These are phyloP conservation scores for Acrocalymma vagum DNA, from an alignment of 2,329 filamentous ascomycete species.

Conservation along the genomic window DNA sequence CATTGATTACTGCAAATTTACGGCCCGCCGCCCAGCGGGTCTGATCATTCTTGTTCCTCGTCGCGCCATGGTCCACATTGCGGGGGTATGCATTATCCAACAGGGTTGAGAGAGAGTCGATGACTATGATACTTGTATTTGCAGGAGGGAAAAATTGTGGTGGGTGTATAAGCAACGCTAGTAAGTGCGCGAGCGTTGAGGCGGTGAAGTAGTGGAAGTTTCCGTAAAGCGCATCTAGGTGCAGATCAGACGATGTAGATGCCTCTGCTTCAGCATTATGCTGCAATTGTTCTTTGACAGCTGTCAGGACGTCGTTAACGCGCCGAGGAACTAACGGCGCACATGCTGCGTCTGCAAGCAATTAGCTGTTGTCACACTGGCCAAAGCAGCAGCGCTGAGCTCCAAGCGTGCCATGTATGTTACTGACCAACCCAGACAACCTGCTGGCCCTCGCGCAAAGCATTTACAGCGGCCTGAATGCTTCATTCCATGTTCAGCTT, in stretches of 20 bases:
- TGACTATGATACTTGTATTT: constrained; percentile 73
- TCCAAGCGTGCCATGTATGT: constrained; percentile 7
- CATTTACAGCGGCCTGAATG: constrained; percentile 73
- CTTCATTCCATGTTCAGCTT: constrained; percentile 57
- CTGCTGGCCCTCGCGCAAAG: constrained; percentile 65
- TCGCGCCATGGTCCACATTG: constrained; percentile 53
- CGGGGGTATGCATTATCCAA: constrained; percentile 81
- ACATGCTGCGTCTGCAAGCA: constrained; percentile 56
- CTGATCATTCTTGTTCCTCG: constrained; percentile 53
- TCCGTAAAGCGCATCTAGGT: constrained; percentile 41
- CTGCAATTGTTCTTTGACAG: constrained; percentile 9
- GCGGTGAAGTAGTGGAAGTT: constrained; percentile 72
- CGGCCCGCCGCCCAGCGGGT: constrained; percentile 58
- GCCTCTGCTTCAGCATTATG: constrained; percentile 6
- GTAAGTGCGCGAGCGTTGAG: constrained; percentile 68
- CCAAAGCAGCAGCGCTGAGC: constrained; percentile 15
- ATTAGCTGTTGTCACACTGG: constrained; percentile 32
- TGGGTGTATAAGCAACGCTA: constrained; percentile 78
- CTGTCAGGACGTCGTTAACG: constrained; percentile 56
- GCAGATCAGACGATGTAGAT: constrained; percentile 19
- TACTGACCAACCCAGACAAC: constrained; percentile 86
- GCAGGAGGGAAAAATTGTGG: constrained; percentile 68
- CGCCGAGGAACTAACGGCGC: constrained; percentile 58
- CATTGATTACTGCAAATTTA: constrained; percentile 70
- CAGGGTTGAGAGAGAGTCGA: constrained; percentile 81